phyloP scores from a whole-genome alignment of 306 rosid genomes.

The Quercus wislizeni region DNA sequence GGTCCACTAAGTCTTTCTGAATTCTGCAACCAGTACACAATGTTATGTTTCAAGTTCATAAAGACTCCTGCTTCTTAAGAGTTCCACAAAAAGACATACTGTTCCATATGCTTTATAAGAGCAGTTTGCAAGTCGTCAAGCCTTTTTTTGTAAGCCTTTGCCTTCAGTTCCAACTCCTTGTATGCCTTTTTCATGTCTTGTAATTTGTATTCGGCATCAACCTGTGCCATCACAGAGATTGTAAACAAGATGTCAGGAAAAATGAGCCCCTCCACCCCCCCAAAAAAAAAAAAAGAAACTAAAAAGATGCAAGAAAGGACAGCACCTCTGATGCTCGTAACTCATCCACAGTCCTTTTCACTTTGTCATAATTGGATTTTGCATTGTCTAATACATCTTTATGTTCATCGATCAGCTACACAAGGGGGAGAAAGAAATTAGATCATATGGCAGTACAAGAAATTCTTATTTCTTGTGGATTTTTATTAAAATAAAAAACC shows the following conservation, averaged over 20 bases:
- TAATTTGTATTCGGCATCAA: conserved; percentile 81
- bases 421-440: conserved; percentile 10
- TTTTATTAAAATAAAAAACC: conserved; percentile 39
- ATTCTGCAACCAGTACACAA: conserved; percentile 52
- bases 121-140: conserved; percentile 73
- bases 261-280: neutral
- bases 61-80: neutral
- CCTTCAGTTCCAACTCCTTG: conserved; percentile 75
- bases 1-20: conserved; percentile 78
- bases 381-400: conserved; percentile 61
- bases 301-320: conserved; percentile 10
- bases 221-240: conserved; percentile 42
- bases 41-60: conserved; percentile 20
- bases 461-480: neutral
- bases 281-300: neutral
- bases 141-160: conserved; percentile 68
- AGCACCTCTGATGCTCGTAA: conserved; percentile 86
- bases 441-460: conserved; percentile 1
- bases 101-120: conserved; percentile 79
- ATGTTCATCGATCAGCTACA: conserved; percentile 71
- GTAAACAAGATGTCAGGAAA: neutral
- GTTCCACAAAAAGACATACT: conserved; percentile 49
- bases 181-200: conserved; percentile 78
- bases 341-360: conserved; percentile 67
- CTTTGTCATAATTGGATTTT: conserved; percentile 57